These are phyloP conservation scores for Solanum bulbocastanum DNA, from an alignment of 257 asterid genomes.

Conservation along the genomic window DNA sequence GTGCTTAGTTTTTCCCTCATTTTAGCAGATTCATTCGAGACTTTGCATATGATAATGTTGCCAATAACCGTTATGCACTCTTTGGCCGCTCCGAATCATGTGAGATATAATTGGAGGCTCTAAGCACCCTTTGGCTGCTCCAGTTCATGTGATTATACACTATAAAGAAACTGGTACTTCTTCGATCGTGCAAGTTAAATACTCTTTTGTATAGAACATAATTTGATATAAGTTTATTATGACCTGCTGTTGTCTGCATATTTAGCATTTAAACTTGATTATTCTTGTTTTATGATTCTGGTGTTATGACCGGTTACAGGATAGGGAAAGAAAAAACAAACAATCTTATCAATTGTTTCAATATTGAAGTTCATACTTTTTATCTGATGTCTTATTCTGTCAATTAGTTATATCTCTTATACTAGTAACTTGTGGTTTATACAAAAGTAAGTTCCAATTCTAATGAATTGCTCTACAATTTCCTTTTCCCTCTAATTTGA, in stretches of 20 bases:
- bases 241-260: not conserved
- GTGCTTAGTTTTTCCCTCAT: slow-evolving; percentile 3
- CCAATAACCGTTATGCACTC: slow-evolving; percentile 69
- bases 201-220: not conserved
- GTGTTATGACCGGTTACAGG: not conserved
- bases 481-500: not conserved
- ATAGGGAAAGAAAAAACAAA: not conserved
- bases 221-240: not conserved
- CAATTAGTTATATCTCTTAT: not conserved
- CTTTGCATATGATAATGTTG: slow-evolving; percentile 61
- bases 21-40: slow-evolving; percentile 74
- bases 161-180: not conserved
- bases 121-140: slow-evolving; percentile 52
- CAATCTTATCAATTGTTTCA: not conserved
- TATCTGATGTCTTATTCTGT: not conserved
- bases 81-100: slow-evolving; percentile 86
- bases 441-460: not conserved
- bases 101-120: slow-evolving; percentile 33
- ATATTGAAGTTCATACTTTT: not conserved
- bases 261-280: not conserved
- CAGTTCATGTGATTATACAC: slow-evolving; percentile 37
- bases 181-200: slow-evolving; percentile 10
- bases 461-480: not conserved
- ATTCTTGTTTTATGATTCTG: not conserved
- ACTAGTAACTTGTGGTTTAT: not conserved